Evolutionary conservation across 2,329 filamentous ascomycete genomes (phyloP), one percentile per base, ranked within the genome.

Genomic region (Microsporum canis): DNA sequence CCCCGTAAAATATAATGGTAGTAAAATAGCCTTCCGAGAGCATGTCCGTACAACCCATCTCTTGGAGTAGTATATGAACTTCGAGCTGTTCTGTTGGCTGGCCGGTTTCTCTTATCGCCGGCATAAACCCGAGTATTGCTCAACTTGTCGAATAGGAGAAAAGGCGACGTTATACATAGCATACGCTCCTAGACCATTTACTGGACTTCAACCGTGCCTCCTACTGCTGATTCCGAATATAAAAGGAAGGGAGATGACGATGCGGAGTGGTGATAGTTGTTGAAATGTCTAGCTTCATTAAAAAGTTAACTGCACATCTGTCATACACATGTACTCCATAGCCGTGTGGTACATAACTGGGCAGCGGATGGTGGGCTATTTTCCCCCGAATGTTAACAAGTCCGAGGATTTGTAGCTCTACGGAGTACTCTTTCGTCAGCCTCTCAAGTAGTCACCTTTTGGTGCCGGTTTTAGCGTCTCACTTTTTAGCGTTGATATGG

Each of bases 321-420:
- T 53, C 49, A 53, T 53, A 53, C 49, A 51, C 45, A 53, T 29
- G 31, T 33, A 53, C 49, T 53, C 27, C 49, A 53, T 34, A 53
- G 14, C 14, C 33, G 27, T 53, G 49, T 53, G 49, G 49, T 34
- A 53, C 49, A 31, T 53, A 53, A 34, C 49, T 34, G 49, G 49
- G 31, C 31, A 33, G 27, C 49, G 49, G 49, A 53, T 53, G 49
- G 14, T 53, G 29, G 49, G 27, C 27, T 5, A 12, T 33, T 33
- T 53, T 34, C 27, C 49, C 49, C 49, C 49, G 49, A 23, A 31
- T 33, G 8, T 33, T 53, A 31, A 34, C 27, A 31, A 53, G 5
- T 17, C n/a, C 39, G n/a, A 43, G 12, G 4, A 36, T 23, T 23
- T 23, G 17, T 23, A 23, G 17, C 17, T 23, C 17, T 23, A 23